phyloP scores from a whole-genome alignment of 2,329 filamentous ascomycete genomes.

The Calonectria multiphialidica region DNA sequence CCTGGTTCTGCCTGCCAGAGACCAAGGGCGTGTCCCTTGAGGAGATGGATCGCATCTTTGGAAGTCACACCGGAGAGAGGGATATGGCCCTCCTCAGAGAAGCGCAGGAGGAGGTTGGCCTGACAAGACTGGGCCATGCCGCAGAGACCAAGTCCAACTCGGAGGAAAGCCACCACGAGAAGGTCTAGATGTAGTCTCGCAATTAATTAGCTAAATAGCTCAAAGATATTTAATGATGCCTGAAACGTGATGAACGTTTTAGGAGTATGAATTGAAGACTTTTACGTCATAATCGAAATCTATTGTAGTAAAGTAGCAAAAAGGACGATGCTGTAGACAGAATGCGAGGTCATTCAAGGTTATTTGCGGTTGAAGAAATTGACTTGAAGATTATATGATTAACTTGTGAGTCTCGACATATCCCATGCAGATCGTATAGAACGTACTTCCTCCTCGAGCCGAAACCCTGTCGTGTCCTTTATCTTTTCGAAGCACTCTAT shows the following conservation, averaged over 20 bases:
- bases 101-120: constrained; percentile 39
- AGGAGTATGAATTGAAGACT: neutral
- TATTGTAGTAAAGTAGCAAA: too few relatives aligned
- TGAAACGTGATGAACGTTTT: neutral
- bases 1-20: constrained; percentile 65
- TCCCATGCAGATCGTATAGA: neutral
- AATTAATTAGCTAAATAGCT: neutral
- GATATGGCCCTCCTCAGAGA: constrained; percentile 40
- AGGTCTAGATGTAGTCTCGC: neutral
- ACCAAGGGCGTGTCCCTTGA: constrained; percentile 67
- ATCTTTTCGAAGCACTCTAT: neutral
- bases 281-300: neutral
- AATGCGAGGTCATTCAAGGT: too few relatives aligned
- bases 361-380: too few relatives aligned
- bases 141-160: neutral
- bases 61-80: constrained; percentile 48
- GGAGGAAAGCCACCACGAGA: neutral
- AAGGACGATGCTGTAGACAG: too few relatives aligned
- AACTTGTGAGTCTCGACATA: neutral
- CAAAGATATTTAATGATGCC: neutral
- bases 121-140: constrained; percentile 6
- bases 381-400: neutral
- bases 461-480: neutral
- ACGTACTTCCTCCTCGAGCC: neutral
- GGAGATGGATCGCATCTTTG: constrained; percentile 66